Base-by-base conservation (phyloP, 208 protist genomes). In the Trypanosoma boissoni region DNA sequence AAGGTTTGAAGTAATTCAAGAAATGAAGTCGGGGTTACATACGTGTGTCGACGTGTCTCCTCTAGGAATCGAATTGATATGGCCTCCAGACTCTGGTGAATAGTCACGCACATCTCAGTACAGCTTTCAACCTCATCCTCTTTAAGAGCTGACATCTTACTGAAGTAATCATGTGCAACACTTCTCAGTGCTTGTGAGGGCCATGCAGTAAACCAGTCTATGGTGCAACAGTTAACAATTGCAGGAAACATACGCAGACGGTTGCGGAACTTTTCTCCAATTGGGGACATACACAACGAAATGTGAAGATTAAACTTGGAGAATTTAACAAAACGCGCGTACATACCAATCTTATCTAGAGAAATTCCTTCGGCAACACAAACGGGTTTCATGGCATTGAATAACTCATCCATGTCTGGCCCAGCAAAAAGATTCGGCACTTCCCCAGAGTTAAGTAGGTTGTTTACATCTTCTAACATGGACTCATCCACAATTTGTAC, bases 391-490 rank as follows among this genome's bases (percentile, higher is more conserved):
- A 98, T 98, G 3, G 85, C 71, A 24, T 89, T 90, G 27, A 96
- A 81, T 37, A 99, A 69, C 57, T 96, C 86, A 50, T 99, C 97
- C 29, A 97, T 72, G 45, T 99, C 97, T 43, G 87, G 90, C 5
- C 73, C 89, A 16, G 86, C 66, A 68, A 98, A 99, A 5, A 99
- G 80, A 73, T 98, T 98, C 9, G 98, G 98, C 31, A 99, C 96
- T 69, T 99, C 97, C 34, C 98, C 98, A 8, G 81, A 91, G 87
- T 99, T 99, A 2, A 99, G 76, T 1, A 99, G 75, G 72, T 98
- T 99, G 85, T 99, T 99, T 20, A 99, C 86, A 72, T 99, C 98
- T 81, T 99, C 98, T 7, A 99, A 72, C 88, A 99, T 99, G 26
- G 80, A 67, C 61, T 99, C 97, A 54, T 96, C 73, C 34, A 98